A percentile compares a stretch with the other conserved stretches of the same genome.
Conservation (phyloP, 139 green algal species). For the Desmodesmus armatus region DNA sequence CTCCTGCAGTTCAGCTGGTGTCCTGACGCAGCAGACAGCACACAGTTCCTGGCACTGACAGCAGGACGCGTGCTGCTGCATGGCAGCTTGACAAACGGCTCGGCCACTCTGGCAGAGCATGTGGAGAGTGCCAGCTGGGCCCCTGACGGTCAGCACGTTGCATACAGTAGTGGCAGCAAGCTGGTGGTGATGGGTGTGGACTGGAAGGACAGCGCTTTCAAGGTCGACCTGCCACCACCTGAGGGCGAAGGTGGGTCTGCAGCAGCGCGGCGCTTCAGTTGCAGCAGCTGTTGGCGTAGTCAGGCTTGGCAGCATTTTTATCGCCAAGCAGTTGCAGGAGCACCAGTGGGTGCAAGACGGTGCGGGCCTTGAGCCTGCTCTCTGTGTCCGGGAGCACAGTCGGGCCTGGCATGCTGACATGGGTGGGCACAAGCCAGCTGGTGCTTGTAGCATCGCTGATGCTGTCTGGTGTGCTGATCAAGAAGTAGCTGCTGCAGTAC, state of each 20-base stretch:
- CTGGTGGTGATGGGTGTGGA: slow-evolving; percentile 29
- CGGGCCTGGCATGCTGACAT: too few relatives aligned
- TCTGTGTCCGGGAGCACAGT: too few relatives aligned
- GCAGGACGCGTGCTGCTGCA: slow-evolving; percentile 3
- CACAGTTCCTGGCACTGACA: slow-evolving; percentile 28
- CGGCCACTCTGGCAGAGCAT: slow-evolving; percentile 13
- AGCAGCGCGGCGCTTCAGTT: too few relatives aligned
- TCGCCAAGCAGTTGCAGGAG: too few relatives aligned
- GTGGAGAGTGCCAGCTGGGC: slow-evolving; percentile 38
- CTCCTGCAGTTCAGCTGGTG: slow-evolving; percentile 32
- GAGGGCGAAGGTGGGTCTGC: slow-evolving; percentile 29
- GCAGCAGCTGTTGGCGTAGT: too few relatives aligned
- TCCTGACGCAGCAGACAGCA: slow-evolving; percentile 12
- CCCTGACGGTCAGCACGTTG: slow-evolving; percentile 35
- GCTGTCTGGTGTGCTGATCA: too few relatives aligned
- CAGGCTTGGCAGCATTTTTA: too few relatives aligned
- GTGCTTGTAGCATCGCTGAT: too few relatives aligned
- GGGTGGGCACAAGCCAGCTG: too few relatives aligned
- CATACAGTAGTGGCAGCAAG: slow-evolving; percentile 20
- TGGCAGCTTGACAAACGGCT: slow-evolving; percentile 19
- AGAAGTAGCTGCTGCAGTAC: too few relatives aligned
- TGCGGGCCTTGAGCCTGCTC: too few relatives aligned
- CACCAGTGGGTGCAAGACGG: too few relatives aligned
- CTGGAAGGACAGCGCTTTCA: slow-evolving; percentile 25
- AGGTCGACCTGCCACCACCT: not conserved